These are phyloP conservation scores for Fusarium xylarioides DNA, from an alignment of 2,329 filamentous ascomycete genomes.

Conservation along the genomic window DNA sequence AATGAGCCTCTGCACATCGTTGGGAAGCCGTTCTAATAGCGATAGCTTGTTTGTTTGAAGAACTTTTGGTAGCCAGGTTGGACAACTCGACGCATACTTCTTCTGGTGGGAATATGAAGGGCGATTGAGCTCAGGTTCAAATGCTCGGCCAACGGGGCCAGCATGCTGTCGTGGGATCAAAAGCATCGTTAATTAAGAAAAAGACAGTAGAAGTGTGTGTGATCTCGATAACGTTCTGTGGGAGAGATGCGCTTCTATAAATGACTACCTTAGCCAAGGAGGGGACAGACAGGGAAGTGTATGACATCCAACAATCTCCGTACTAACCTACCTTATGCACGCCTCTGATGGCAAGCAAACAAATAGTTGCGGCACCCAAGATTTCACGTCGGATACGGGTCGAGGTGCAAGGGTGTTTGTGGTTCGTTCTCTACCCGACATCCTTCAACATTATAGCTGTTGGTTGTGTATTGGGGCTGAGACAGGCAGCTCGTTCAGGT, in stretches of 20 bases:
- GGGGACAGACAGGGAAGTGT: background rate
- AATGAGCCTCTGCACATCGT: slow-evolving; percentile 47
- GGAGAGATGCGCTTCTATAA: slow-evolving; percentile 39
- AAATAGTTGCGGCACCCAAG: slow-evolving; percentile 9
- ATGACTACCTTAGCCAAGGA: slow-evolving; percentile 13
- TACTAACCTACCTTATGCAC: slow-evolving; percentile 11
- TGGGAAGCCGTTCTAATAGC: slow-evolving; percentile 47
- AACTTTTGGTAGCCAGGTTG: slow-evolving; percentile 15
- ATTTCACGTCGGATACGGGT: slow-evolving; percentile 19
- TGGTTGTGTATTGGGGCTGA: slow-evolving; percentile 48
- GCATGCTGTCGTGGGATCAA: slow-evolving; percentile 39
- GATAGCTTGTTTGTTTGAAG: slow-evolving; percentile 34
- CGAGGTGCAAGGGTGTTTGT: slow-evolving; percentile 26
- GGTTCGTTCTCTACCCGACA: slow-evolving; percentile 31
- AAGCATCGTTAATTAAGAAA: slow-evolving; percentile 40
- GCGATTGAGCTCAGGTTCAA: slow-evolving; percentile 25
- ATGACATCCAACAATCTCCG: background rate
- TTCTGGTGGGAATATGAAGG: slow-evolving; percentile 8
- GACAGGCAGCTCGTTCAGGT: slow-evolving; percentile 36
- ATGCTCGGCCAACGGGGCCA: slow-evolving; percentile 12
- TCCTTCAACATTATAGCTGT: slow-evolving; percentile 37
- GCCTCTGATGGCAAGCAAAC: slow-evolving; percentile 28
- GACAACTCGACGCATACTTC: slow-evolving; percentile 13
- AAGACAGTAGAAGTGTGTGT: background rate
- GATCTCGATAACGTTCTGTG: slow-evolving; percentile 41